These are phyloP conservation scores for Pseudocercospora fijiensis DNA, from an alignment of 2,329 filamentous ascomycete genomes.

Conservation along the genomic window DNA sequence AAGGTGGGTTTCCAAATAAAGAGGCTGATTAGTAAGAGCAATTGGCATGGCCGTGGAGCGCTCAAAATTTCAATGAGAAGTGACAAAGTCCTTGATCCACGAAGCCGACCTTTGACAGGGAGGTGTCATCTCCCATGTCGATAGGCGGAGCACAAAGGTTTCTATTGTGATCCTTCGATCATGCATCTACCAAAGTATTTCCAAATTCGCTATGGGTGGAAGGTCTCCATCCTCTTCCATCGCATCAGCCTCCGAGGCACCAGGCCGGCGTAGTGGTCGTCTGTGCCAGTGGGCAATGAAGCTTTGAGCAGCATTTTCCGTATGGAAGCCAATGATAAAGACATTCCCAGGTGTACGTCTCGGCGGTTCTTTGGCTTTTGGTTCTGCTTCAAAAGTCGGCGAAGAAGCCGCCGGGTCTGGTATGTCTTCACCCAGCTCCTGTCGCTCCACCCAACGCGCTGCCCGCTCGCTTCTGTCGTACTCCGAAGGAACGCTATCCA, in stretches of 20 bases:
- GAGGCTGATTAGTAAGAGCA: no score
- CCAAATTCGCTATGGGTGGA: slow-evolving; percentile 45
- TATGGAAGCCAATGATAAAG: slow-evolving; percentile 55
- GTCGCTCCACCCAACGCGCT: slow-evolving; percentile 6
- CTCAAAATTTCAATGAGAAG: no score
- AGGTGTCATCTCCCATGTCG: no score
- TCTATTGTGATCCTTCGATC: no score
- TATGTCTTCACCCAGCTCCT: slow-evolving; percentile 3
- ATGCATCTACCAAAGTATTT: slow-evolving; percentile 49
- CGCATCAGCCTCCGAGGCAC: slow-evolving; percentile 11
- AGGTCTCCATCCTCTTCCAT: slow-evolving; percentile 38
- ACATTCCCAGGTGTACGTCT: slow-evolving; percentile 44
- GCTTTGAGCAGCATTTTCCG: slow-evolving; percentile 54
- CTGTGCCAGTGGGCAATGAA: slow-evolving; percentile 57
- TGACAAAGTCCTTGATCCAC: no score
- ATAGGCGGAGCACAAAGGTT: neutral
- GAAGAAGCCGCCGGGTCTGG: neutral
- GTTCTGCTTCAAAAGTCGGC: neutral
- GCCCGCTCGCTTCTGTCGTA: slow-evolving; percentile 10
- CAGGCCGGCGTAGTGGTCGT: slow-evolving; percentile 41
- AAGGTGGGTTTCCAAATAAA: no score
- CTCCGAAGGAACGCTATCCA: neutral
- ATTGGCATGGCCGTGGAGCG: no score
- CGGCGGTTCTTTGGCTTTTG: slow-evolving; percentile 28
- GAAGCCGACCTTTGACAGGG: no score